Evolutionary conservation across 2,329 filamentous ascomycete genomes (phyloP).

Genomic region (Colletotrichum scovillei): DNA sequence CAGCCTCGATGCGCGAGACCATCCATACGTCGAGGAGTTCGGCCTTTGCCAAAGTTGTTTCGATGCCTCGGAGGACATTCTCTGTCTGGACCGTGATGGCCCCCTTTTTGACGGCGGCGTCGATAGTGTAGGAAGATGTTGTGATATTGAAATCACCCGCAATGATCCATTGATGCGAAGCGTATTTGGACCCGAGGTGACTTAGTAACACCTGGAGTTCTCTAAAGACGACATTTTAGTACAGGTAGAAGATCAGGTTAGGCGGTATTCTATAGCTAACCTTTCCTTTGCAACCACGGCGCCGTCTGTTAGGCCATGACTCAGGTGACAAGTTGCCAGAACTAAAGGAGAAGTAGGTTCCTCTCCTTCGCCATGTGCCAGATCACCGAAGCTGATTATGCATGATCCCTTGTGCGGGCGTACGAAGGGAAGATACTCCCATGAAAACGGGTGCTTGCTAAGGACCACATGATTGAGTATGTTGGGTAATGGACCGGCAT

Average conservation of each 20-base stretch:
- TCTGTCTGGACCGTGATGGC: conserved; percentile 63
- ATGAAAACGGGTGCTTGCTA: conserved; percentile 65
- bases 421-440: conserved; percentile 64
- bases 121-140: conserved; percentile 67
- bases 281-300: conserved; percentile 65
- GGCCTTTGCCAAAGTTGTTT: conserved; percentile 55
- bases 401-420: conserved; percentile 65
- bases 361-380: conserved; percentile 42
- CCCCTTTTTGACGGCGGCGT: conserved; percentile 62
- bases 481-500: conserved; percentile 67
- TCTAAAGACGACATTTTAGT: conserved; percentile 32
- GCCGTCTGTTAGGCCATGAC: conserved; percentile 68
- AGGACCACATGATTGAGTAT: conserved; percentile 71
- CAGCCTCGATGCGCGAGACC: conserved; percentile 54
- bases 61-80: conserved; percentile 55
- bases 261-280: background rate
- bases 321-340: conserved; percentile 70
- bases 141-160: conserved; percentile 74
- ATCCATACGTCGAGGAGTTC: conserved; percentile 66
- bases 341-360: conserved; percentile 52
- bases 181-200: conserved; percentile 56
- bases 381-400: conserved; percentile 42
- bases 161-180: conserved; percentile 63
- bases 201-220: conserved; percentile 64
- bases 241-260: background rate